Evolutionary conservation across 2,329 filamentous ascomycete genomes (phyloP), one percentile per base, ranked within the genome.

Genomic region (Penicillium sp.): DNA sequence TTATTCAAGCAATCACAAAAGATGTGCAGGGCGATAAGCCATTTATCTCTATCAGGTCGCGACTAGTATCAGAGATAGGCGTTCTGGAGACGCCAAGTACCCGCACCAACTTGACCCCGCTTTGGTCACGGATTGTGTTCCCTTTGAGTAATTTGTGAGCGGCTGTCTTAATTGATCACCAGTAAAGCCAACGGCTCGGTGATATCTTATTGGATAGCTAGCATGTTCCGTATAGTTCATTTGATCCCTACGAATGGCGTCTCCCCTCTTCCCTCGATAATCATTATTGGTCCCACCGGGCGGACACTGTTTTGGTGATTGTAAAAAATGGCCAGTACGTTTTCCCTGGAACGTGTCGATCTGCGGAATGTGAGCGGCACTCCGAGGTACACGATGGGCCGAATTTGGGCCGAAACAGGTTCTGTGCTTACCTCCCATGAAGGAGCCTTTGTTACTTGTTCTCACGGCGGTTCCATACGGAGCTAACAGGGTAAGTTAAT

Each of bases 381-480:
- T 41, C 18, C n/a, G 11, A 5, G 9, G 11, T 13, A 27, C n/a
- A 33, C 11, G 14, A 9, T 36, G 38, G 7, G 8, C 14, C 3
- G 2, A 33, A 9, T 33, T n/a, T 2, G 13, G 3, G 5, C 4
- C 5, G 7, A 16, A 5, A n/a, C 31, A 33, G 10, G 30, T 5
- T 10, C n/a, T 7, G 5, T 40, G 44, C 57, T 48, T 24, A 63
- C 58, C 63, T 50, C 63, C 64, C 4, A 66, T 46, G 39, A 65
- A 65, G 24, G 62, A 66, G 16, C 56, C 58, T 27, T 67, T 66
- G 46, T 67, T 67, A 30, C 56, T 62, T 1, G 63, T 67, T 44
- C 62, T 51, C 11, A 61, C 52, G 2, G 61, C 58, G 5, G 54
- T 51, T 7, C 62, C 62, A 16, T 63, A 65, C 2, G 63, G 55